Evolutionary conservation across 2,329 filamentous ascomycete genomes (phyloP).

Genomic region (Calonectria henricotiae): DNA sequence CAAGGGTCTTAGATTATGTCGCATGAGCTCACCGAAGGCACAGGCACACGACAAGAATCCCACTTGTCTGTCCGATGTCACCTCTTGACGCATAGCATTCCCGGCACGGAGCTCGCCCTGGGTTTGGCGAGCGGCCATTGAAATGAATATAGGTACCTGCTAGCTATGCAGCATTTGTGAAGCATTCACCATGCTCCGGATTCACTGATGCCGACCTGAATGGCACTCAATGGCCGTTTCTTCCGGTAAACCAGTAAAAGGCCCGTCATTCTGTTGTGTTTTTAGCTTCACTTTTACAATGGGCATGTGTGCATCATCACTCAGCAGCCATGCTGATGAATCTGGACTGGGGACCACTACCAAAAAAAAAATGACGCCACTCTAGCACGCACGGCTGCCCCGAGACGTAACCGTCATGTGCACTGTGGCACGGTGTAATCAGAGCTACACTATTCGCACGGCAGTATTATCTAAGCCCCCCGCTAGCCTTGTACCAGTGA

Average conservation of each 20-base stretch:
- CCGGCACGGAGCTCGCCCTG: conserved; percentile 1
- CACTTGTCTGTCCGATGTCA: not conserved
- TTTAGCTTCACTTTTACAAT: not conserved
- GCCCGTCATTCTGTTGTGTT: too few relatives aligned
- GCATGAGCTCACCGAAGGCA: conserved; percentile 29
- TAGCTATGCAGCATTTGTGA: not conserved
- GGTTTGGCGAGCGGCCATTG: conserved; percentile 1
- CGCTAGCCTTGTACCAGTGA: conserved; percentile 26
- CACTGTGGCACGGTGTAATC: conserved; percentile 24
- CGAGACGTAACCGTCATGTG: conserved; percentile 11
- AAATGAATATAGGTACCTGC: not conserved
- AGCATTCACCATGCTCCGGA: conserved; percentile 5
- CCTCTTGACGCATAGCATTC: not conserved
- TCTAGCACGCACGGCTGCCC: conserved; percentile 6
- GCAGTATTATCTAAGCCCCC: conserved; percentile 24
- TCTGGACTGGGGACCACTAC: not conserved
- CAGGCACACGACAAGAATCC: conserved; percentile 6
- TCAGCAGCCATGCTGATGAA: conserved; percentile 10
- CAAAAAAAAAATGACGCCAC: conserved; percentile 29
- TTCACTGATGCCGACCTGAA: not conserved
- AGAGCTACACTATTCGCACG: conserved; percentile 1
- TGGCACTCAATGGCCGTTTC: conserved; percentile 19
- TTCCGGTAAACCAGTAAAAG: conserved; percentile 8
- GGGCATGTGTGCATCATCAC: not conserved
- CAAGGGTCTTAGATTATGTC: conserved; percentile 17